Base-by-base conservation (phyloP, 371 early-diverging fungal species). In the Choanephora cucurbitarum region DNA sequence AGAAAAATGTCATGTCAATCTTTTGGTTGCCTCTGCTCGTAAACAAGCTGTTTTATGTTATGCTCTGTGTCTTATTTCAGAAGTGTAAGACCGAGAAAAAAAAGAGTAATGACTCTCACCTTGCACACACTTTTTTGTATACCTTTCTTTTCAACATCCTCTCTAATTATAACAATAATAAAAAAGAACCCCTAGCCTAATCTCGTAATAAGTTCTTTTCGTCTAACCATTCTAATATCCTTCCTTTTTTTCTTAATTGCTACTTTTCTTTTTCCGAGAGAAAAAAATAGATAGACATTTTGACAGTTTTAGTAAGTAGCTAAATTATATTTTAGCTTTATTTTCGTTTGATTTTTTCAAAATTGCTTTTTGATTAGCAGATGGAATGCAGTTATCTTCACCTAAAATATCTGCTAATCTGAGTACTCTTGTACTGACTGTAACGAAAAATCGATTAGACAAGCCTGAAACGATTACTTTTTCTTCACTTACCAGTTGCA, bases 1-100 rank as follows among this genome's bases (percentile, higher is more conserved):
- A 60, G 88, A 87, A 58, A 85, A 86, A 56, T 84, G 85, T 55
- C 88, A 86, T 59, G 71, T 87, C 33, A 84, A 83, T 54, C 55
- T 87, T 28, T 63, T 87, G 43, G 74, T 82, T 32, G 73, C 79
- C 33, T 84, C 86, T 52, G 85, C 88, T 4, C 67, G 79, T 44
- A 85, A 85, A 55, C 81, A 83, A 52, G 82, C 83, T 1, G 66
- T 82, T 19, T 59, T 87, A n/a, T 73, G 85, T 52, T 85, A 83
- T 57, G 82, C 70, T 17, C 55, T 74, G 13, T 62, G 55, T 11
- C 52, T 67, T n/a, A 63, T 72, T 14, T 61, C 72, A 23, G 64
- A 66, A 51, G 52, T 67, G 17, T 54, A 59, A 53, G 22, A 17
- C 24, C 39, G 41, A 44, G 15, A 52, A 39, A 34, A 41, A n/a